phyloP scores from a whole-genome alignment of 2,329 filamentous ascomycete species.

The Byssothecium circinans region DNA sequence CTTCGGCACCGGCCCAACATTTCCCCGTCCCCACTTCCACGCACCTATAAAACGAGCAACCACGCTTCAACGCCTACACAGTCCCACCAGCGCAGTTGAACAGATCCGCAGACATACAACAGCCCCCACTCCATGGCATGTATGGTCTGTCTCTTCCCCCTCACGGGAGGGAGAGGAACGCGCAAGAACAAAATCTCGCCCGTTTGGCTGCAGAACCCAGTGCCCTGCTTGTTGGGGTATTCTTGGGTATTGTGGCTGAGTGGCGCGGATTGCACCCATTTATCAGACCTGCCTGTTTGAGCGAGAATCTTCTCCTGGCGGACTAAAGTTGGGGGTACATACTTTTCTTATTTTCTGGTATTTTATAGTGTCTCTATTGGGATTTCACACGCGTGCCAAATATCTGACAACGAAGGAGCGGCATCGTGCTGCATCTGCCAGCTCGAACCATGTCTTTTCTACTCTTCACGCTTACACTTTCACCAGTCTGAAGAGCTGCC shows the following conservation, averaged over 20 bases:
- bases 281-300: conserved; percentile 40
- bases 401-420: too few species aligned
- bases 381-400: too few species aligned
- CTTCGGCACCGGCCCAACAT: conserved; percentile 2
- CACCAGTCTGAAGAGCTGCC: too few species aligned
- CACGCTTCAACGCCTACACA: conserved; percentile 9
- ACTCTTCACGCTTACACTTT: too few species aligned
- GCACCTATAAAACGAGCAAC: conserved; percentile 7
- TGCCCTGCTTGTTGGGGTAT: neutral
- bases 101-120: conserved; percentile 33
- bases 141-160: conserved; percentile 21
- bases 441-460: too few species aligned
- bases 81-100: conserved; percentile 30
- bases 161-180: conserved; percentile 8
- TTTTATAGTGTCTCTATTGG: too few species aligned
- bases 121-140: conserved; percentile 24
- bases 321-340: conserved; percentile 42
- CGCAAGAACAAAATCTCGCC: conserved; percentile 26
- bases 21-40: conserved; percentile 7
- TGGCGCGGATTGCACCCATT: conserved; percentile 13
- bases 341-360: neutral
- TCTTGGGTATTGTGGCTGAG: conserved; percentile 12
- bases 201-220: too few species aligned
- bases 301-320: conserved; percentile 36
- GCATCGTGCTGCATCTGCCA: too few species aligned